A percentile compares a stretch with the other conserved stretches of the same genome.
Conservation (phyloP, 2,329 filamentous ascomycete species). For the Trichoderma afroharzianum region DNA sequence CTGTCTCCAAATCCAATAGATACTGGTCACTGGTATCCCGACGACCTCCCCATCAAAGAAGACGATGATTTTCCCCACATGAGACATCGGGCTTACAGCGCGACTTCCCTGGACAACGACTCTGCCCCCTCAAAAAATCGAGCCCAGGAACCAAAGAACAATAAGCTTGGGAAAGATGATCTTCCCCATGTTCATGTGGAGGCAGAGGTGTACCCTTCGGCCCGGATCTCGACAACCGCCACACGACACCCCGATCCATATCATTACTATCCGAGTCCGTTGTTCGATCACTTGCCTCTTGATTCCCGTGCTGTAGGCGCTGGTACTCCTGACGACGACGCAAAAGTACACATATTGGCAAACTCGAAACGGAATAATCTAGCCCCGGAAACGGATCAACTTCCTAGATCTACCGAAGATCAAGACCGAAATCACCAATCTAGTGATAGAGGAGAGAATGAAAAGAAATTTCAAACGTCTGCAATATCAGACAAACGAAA, state of each 20-base stretch:
- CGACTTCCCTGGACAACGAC: neutral
- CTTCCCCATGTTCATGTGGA: neutral
- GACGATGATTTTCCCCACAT: neutral
- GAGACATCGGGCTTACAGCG: neutral
- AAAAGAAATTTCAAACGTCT: neutral
- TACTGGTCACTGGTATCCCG: slow-evolving; percentile 22
- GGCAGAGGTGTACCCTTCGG: neutral
- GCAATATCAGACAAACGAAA: neutral
- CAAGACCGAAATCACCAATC: neutral
- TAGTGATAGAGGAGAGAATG: neutral
- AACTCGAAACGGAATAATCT: neutral
- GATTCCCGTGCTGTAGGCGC: neutral
- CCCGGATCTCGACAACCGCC: neutral
- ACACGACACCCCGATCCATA: slow-evolving; percentile 5
- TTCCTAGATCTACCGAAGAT: neutral
- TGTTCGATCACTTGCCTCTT: neutral
- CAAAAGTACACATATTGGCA: neutral
- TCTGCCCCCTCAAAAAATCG: neutral
- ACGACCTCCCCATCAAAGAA: slow-evolving; percentile 1
- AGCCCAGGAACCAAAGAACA: neutral
- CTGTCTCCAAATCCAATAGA: slow-evolving; percentile 22
- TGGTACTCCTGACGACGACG: neutral
- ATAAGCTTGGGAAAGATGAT: neutral
- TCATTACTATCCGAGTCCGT: slow-evolving; percentile 1
- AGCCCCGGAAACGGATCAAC: neutral